These are phyloP conservation scores for Phaeosphaeria sp. DNA, from an alignment of 2,329 filamentous ascomycete species.

Conservation along the genomic window DNA sequence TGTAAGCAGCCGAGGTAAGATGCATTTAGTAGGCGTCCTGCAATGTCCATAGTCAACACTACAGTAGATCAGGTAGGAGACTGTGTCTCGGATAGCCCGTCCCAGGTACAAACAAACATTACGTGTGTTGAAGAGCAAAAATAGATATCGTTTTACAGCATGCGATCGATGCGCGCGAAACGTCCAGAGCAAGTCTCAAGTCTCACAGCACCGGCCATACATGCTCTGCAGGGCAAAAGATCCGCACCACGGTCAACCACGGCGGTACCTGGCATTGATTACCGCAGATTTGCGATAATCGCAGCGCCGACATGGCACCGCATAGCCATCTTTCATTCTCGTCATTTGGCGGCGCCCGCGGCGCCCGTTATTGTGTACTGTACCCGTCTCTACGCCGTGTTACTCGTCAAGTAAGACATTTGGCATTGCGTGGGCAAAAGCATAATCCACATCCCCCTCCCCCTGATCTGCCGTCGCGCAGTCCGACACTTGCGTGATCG, in stretches of 20 bases:
- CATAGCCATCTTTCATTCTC: background rate
- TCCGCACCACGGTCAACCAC: background rate
- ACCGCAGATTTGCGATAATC: slow-evolving; percentile 15
- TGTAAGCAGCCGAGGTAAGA: background rate
- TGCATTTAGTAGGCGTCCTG: background rate
- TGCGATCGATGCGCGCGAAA: background rate
- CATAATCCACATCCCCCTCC: too few relatives aligned
- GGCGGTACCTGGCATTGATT: slow-evolving; percentile 28
- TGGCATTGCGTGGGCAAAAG: background rate
- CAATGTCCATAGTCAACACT: background rate
- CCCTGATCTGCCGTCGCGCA: background rate
- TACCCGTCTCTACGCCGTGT: background rate
- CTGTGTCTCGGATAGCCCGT: background rate
- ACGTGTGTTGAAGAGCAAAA: background rate
- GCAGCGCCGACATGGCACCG: slow-evolving; percentile 1
- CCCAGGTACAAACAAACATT: background rate
- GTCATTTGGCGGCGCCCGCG: background rate
- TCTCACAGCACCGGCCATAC: background rate
- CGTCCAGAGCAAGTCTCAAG: background rate
- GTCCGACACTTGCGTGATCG: background rate
- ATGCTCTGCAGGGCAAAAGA: background rate
- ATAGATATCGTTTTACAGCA: background rate
- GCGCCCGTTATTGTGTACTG: background rate
- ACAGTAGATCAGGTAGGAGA: background rate
- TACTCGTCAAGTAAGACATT: background rate